Evolutionary conservation across 257 asterid species (phyloP).

Genomic region (Petunia secreta): DNA sequence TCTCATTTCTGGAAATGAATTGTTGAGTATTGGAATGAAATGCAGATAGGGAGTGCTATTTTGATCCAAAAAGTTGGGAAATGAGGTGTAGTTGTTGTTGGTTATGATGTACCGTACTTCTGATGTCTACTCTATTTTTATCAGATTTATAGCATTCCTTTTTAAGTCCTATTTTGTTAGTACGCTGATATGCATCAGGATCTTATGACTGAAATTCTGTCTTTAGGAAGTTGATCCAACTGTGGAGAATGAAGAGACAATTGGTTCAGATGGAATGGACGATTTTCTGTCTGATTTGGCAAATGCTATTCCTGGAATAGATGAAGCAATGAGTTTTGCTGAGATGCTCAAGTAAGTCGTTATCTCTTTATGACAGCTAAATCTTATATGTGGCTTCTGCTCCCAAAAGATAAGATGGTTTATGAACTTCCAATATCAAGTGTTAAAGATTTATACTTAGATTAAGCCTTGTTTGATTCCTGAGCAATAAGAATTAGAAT

Average conservation of each 20-base stretch:
- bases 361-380: background rate
- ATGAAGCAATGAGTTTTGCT: conserved; percentile 98
- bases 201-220: conserved; percentile 17
- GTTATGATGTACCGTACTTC: background rate
- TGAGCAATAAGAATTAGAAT: background rate
- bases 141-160: background rate
- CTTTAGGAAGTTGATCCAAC: conserved; percentile 93
- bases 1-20: background rate
- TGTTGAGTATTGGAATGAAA: background rate
- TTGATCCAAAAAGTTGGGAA: background rate
- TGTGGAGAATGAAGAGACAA: conserved; percentile 72
- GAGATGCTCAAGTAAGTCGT: conserved; percentile 92
- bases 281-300: conserved; percentile 90
- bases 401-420: background rate
- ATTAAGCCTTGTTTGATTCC: background rate
- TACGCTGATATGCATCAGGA: background rate
- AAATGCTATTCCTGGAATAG: conserved; percentile 95
- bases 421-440: conserved; percentile 12
- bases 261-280: conserved; percentile 67
- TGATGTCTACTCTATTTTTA: conserved; percentile 10
- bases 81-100: background rate
- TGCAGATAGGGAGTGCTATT: background rate
- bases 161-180: background rate
- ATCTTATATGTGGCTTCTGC: background rate
- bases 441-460: background rate